Evolutionary conservation across 164 flowering plant species (phyloP).

Genomic region (Hamamelis virginiana): DNA sequence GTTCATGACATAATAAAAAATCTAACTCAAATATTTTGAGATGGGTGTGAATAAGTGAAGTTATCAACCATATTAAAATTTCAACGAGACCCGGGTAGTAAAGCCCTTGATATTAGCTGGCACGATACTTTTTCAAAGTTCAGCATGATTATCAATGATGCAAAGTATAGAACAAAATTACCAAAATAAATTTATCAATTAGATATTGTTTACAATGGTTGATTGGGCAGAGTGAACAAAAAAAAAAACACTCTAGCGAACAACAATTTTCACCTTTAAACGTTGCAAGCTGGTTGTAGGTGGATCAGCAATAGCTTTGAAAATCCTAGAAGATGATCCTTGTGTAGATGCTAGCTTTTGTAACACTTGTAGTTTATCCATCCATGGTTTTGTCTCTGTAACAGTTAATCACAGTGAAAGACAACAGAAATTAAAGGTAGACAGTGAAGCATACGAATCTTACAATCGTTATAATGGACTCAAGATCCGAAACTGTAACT

Average conservation of each 20-base stretch:
- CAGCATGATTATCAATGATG: neutral
- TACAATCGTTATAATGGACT: no score
- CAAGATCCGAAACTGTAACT: no score
- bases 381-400: conserved; percentile 88
- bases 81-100: no score
- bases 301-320: conserved; percentile 97
- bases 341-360: conserved; percentile 55
- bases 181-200: neutral
- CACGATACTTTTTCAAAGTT: neutral
- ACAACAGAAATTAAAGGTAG: neutral
- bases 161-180: neutral
- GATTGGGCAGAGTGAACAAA: neutral
- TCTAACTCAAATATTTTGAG: no score
- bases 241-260: neutral
- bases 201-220: neutral
- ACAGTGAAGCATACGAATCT: neutral
- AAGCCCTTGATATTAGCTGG: neutral
- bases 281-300: conserved; percentile 98
- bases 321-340: conserved; percentile 63
- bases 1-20: no score
- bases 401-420: conserved; percentile 6
- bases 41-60: no score
- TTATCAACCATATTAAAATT: no score
- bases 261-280: conserved; percentile 55
- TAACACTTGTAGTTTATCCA: conserved; percentile 74